Base-by-base conservation (phyloP, 2,329 filamentous ascomycete species). In the Aspergillus udagawae region DNA sequence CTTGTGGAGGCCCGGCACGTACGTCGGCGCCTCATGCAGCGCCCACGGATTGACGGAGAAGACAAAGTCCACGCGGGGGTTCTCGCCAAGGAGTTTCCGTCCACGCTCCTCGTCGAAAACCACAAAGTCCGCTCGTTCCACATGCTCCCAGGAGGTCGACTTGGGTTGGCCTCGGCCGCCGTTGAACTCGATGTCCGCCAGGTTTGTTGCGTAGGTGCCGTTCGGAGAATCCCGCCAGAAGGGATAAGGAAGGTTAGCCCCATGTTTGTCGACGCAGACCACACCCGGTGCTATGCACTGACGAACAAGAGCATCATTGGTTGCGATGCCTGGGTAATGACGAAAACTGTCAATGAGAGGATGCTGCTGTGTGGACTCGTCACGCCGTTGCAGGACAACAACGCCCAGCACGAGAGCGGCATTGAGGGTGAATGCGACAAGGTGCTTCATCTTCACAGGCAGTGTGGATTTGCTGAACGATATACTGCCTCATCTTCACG, bases 91-190 rank as follows among this genome's bases (percentile, higher is more conserved):
- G 42, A 55, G 25, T 3, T 38, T 21, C 3, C 25, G 6, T 3
- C 27, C 54, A 20, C 54, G 54, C n/a, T 41, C 20, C 23, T 55
- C 54, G 21, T 55, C 49, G 42, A 55, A 55, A 12, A 55, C 42
- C 8, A 55, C 38, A 42, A 55, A 55, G 29, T 38, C 29, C 9
- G 54, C 54, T 79, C 20, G 42, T 12, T 21, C 42, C 8, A 45
- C 42, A 7, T 45, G 42, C 20, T 45, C 58, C 20, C 58, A 47
- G 5, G 59, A 53, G 21, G 52, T 61, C 25, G 20, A 9, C 20
- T 23, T 45, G 42, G 20, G 10, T 23, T 23, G 20, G 10, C 42
- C 42, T 25, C 42, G 6, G 42, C 21, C 42, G 42, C 42, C 20
- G 20, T 25, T 3, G 42, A 45, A 45, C 42, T 45, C n/a, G 20